These are phyloP conservation scores for Wickerhamomyces sydowiorum DNA, from an alignment of 805 yeast species.

Conservation along the genomic window DNA sequence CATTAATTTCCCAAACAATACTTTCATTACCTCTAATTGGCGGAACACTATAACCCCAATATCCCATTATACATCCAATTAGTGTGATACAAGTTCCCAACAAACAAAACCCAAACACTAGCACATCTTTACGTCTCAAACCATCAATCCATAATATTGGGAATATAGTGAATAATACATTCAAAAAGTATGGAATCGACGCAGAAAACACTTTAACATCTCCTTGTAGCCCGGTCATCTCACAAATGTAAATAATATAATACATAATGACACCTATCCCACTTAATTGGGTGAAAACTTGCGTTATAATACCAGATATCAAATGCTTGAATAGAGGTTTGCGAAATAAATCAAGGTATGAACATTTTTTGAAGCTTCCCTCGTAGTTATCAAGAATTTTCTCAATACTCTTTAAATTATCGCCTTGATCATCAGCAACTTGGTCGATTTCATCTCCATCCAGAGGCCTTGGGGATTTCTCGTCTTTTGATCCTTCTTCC, in stretches of 20 bases:
- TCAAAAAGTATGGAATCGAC: conserved; percentile 34
- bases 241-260: conserved; percentile 41
- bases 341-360: conserved; percentile 29
- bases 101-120: conserved; percentile 36
- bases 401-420: conserved; percentile 20
- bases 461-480: no score
- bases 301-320: conserved; percentile 32
- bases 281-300: conserved; percentile 38
- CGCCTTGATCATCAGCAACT: conserved; percentile 3
- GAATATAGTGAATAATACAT: conserved; percentile 34
- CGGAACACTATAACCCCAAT: conserved; percentile 27
- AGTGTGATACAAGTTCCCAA: conserved; percentile 30
- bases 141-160: conserved; percentile 39
- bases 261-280: conserved; percentile 39
- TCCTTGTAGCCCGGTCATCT: conserved; percentile 38
- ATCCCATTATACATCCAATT: conserved; percentile 31
- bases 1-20: conserved; percentile 29
- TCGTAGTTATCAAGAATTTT: conserved; percentile 13
- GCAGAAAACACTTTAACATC: conserved; percentile 27
- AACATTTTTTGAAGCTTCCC: conserved; percentile 22
- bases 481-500: no score
- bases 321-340: conserved; percentile 29
- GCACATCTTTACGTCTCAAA: conserved; percentile 40
- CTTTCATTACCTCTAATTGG: conserved; percentile 28
- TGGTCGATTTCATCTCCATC: conserved; percentile 4